Evolutionary conservation across 805 yeast species (phyloP).

Genomic region (Candida silvicultrix): DNA sequence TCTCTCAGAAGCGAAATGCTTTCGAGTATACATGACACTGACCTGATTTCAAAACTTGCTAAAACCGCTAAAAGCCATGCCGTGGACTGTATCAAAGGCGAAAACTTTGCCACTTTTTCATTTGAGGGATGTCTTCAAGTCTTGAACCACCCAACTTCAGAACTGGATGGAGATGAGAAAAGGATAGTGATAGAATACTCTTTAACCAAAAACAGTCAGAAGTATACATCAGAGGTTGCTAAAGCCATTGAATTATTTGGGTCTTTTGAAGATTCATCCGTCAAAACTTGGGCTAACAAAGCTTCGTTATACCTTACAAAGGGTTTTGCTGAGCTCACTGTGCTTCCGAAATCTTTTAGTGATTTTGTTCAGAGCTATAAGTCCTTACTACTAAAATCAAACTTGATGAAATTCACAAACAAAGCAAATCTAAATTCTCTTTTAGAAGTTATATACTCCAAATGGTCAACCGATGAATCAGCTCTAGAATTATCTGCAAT

Average conservation of each 20-base stretch:
- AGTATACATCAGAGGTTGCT: constrained; percentile 25
- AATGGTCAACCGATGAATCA: constrained; percentile 37
- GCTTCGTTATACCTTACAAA: constrained; percentile 57
- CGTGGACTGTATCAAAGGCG: constrained; percentile 13
- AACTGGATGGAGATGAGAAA: constrained; percentile 19
- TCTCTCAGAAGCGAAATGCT: constrained; percentile 4
- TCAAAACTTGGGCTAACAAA: constrained; percentile 48
- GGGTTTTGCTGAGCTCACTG: constrained; percentile 46
- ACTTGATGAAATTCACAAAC: constrained; percentile 38
- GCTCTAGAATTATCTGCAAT: constrained; percentile 42
- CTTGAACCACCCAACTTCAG: constrained; percentile 9
- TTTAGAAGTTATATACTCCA: constrained; percentile 50
- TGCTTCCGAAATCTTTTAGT: constrained; percentile 22
- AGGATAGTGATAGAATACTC: constrained; percentile 20
- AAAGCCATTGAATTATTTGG: constrained; percentile 15
- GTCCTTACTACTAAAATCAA: constrained; percentile 21
- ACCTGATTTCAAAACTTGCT: neutral
- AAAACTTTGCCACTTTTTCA: constrained; percentile 26
- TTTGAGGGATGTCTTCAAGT: constrained; percentile 23
- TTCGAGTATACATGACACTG: neutral
- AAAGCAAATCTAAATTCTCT: constrained; percentile 50
- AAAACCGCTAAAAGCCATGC: constrained; percentile 8
- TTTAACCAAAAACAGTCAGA: constrained; percentile 20
- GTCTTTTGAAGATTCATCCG: constrained; percentile 12
- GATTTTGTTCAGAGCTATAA: constrained; percentile 28